Base-by-base conservation (phyloP, 2,329 filamentous ascomycete genomes). In the Colletotrichum euphorbiae region DNA sequence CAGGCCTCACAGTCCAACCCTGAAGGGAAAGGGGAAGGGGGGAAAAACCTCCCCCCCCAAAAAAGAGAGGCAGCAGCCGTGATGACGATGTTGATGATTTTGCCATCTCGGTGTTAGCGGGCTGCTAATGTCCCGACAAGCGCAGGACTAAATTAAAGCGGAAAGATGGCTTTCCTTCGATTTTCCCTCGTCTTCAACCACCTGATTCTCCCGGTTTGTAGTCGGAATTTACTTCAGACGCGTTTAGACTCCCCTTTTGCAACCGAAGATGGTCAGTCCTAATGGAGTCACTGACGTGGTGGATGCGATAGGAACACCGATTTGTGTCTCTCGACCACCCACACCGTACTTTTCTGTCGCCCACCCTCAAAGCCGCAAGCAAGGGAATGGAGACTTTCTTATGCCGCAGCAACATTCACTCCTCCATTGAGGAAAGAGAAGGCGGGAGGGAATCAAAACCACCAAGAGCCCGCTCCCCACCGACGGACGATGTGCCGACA, bases 21-120 rank as follows among this genome's bases (percentile, higher is more conserved):
- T n/a, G n/a, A n/a, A n/a, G n/a, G n/a, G n/a, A n/a, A n/a, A n/a
- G n/a, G n/a, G 5, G 24, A 5, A 24, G 24, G 24, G 24, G 24
- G 24, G 24, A 4, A 5, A 24, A 15, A n/a, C n/a, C n/a, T n/a
- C n/a, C n/a, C n/a, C n/a, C n/a, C n/a, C n/a, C n/a, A n/a, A n/a
- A n/a, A n/a, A n/a, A n/a, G n/a, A n/a, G n/a, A n/a, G n/a, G 42
- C 50, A 33, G 42, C 42, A 33, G n/a, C 31, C 21, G 40, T 50
- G 60, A 50, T 59, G 54, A 65, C 50, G 60, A 65, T 58, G 40
- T 17, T 65, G 59, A 64, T 36, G 65, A 68, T 48, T 54, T 21
- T 59, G 48, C 40, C 19, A 15, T 13, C 24, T 60, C 42, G 46
- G 61, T 45, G 46, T n/a, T 48, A 46, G 38, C 52, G 28, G 40